Conservation (phyloP, 1,284 basidiomycete genomes). For the Austroboletus novae-zelandiae region DNA sequence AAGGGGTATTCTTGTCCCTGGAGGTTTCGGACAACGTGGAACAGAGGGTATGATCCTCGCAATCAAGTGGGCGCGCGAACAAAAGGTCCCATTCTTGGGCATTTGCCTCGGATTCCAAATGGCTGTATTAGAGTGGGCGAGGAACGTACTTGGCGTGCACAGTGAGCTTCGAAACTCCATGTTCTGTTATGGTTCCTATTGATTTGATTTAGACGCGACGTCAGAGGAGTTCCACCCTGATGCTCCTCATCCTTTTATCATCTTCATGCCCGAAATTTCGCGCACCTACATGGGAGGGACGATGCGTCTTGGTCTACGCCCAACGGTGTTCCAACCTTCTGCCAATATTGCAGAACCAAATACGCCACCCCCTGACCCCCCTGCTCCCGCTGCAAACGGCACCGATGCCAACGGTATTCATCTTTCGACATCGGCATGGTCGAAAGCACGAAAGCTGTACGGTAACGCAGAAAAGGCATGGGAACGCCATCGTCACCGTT, state of each 20-base stretch:
- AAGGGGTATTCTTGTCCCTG: conserved; percentile 93
- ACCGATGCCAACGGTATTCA: conserved; percentile 8
- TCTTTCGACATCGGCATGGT: conserved; percentile 54
- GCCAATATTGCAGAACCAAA: conserved; percentile 15
- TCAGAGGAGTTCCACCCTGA: conserved; percentile 79
- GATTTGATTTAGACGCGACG: conserved; percentile 63
- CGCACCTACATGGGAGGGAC: conserved; percentile 98
- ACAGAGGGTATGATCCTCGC: conserved; percentile 98
- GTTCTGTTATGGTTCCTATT: conserved; percentile 2
- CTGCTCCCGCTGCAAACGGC: conserved; percentile 7
- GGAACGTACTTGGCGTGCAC: conserved; percentile 77
- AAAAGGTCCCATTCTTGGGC: conserved; percentile 92
- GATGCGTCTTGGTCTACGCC: conserved; percentile 94
- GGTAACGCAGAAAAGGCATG: conserved; percentile 84
- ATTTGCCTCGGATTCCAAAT: conserved; percentile 99
- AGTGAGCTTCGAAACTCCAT: conserved; percentile 40
- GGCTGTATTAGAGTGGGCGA: conserved; percentile 93
- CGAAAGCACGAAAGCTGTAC: conserved; percentile 78
- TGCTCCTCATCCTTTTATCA: conserved; percentile 72
- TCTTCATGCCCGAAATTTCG: conserved; percentile 99
- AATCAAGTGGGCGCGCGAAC: conserved; percentile 95
- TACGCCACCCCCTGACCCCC: conserved; percentile 12
- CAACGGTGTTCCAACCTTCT: conserved; percentile 79
- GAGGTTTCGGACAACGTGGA: conserved; percentile 92
- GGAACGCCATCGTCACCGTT: conserved; percentile 97